Conservation (phyloP, 257 asterid species). For the Nicotiana sylvestris region DNA sequence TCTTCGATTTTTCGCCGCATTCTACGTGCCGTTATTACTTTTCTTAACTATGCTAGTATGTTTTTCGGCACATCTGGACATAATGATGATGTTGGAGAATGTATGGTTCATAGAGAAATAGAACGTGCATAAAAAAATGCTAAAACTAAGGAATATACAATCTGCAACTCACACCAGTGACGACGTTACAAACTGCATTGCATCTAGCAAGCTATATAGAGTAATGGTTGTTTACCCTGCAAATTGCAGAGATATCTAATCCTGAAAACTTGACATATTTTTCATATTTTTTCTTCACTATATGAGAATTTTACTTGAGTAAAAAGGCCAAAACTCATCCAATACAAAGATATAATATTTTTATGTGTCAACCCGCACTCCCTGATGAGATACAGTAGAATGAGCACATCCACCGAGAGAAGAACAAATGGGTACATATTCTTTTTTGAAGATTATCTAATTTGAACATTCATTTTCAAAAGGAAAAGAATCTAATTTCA, state of each 20-base stretch:
- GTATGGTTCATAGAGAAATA: no score
- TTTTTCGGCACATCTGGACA: no score
- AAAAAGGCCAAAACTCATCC: slow-evolving; percentile 90
- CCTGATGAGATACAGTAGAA: slow-evolving; percentile 31
- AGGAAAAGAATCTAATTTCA: not conserved
- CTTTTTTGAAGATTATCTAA: not conserved
- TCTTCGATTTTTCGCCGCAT: no score
- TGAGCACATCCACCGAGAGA: not conserved
- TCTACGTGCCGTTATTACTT: no score
- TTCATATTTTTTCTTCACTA: slow-evolving; percentile 10
- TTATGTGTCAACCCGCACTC: slow-evolving; percentile 95
- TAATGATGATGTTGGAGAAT: no score
- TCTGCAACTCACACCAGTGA: no score
- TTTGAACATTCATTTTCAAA: not conserved
- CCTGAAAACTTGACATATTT: slow-evolving; percentile 10
- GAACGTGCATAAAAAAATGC: no score
- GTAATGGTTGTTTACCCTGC: slow-evolving; percentile 87
- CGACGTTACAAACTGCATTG: slow-evolving; percentile 6
- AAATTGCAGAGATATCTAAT: slow-evolving; percentile 18
- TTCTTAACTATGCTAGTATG: no score
- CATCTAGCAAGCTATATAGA: slow-evolving; percentile 92
- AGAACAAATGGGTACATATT: not conserved
- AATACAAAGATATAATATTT: slow-evolving; percentile 75
- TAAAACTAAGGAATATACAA: no score
- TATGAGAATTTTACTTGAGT: slow-evolving; percentile 59